Percentiles rank a stretch among this genome's conserved stretches.
These are phyloP conservation scores for Zoysia pacifica DNA, from an alignment of 176 grass and related monocot species.

Conservation along the genomic window DNA sequence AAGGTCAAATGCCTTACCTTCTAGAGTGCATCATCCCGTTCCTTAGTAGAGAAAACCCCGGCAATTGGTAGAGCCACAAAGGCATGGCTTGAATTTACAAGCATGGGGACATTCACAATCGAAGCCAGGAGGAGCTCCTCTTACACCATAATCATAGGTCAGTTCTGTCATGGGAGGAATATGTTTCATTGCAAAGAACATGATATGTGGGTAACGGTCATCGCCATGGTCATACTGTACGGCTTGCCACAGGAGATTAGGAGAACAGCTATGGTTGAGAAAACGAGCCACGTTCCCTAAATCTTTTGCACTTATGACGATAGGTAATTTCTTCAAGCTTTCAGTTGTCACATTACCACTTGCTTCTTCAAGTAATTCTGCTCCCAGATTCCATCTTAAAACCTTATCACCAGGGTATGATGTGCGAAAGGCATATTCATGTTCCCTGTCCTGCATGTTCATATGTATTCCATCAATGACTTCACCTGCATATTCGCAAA, in stretches of 20 bases:
- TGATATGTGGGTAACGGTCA: no score
- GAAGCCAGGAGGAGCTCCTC: constrained; percentile 41
- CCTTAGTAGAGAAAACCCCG: constrained; percentile 44
- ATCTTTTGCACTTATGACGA: constrained; percentile 54
- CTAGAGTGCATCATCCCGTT: no score
- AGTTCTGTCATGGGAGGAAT: constrained; percentile 73
- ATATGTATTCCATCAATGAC: constrained; percentile 45
- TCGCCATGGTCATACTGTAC: constrained; percentile 62
- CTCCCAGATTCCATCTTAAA: constrained; percentile 51
- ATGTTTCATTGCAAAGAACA: constrained; percentile 71
- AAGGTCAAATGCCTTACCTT: no score
- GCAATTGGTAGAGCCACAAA: constrained; percentile 47
- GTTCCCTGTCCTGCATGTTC: constrained; percentile 35
- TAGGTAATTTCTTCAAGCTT: constrained; percentile 39
- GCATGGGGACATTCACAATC: not conserved
- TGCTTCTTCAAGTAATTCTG: constrained; percentile 51
- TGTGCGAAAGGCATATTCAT: constrained; percentile 48
- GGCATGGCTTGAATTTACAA: constrained; percentile 47
- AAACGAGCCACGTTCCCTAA: no score
- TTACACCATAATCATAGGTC: constrained; percentile 65
- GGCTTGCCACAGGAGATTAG: constrained; percentile 70
- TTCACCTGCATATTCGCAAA: constrained; percentile 60
- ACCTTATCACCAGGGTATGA: constrained; percentile 18
- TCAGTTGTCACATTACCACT: constrained; percentile 7
- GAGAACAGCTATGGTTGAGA: no score